These are phyloP conservation scores for Epichloe brachyelytri DNA, from an alignment of 2,329 filamentous ascomycete species.

Conservation along the genomic window DNA sequence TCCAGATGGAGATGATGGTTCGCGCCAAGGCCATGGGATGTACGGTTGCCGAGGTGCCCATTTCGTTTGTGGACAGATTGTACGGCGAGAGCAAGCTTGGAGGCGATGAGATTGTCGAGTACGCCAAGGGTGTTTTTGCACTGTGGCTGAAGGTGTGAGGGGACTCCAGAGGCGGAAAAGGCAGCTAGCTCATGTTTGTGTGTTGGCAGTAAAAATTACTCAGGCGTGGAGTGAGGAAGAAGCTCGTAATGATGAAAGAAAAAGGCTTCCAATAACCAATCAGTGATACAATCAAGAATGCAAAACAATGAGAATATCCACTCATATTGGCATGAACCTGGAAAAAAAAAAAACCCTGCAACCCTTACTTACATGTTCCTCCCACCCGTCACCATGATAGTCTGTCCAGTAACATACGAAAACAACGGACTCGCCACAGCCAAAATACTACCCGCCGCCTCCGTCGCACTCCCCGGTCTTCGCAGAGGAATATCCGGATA, in stretches of 20 bases:
- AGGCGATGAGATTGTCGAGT: conserved; percentile 91
- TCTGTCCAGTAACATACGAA: conserved; percentile 77
- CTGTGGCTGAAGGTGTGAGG: conserved; percentile 64
- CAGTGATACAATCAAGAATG: neutral
- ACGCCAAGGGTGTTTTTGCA: conserved; percentile 71
- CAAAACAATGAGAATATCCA: neutral
- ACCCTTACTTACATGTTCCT: conserved; percentile 38
- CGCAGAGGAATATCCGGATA: conserved; percentile 66
- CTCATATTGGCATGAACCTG: neutral
- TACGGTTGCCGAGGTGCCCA: conserved; percentile 88
- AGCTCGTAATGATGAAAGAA: neutral
- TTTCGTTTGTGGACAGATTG: conserved; percentile 87
- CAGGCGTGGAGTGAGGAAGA: too few species aligned
- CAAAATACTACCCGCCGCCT: conserved; percentile 66
- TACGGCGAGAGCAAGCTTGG: conserved; percentile 95
- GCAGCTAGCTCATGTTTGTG: too few species aligned
- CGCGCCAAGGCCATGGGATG: conserved; percentile 91
- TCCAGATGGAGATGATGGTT: conserved; percentile 99
- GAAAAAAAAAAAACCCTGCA: neutral
- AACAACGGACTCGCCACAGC: conserved; percentile 73
- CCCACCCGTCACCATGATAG: conserved; percentile 74
- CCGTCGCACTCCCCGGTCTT: conserved; percentile 62
- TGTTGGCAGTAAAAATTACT: too few species aligned
- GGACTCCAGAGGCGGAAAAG: too few species aligned
- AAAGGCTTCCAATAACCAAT: neutral